phyloP scores from a whole-genome alignment of 805 yeast species.

The Henningerozyma blattae region DNA sequence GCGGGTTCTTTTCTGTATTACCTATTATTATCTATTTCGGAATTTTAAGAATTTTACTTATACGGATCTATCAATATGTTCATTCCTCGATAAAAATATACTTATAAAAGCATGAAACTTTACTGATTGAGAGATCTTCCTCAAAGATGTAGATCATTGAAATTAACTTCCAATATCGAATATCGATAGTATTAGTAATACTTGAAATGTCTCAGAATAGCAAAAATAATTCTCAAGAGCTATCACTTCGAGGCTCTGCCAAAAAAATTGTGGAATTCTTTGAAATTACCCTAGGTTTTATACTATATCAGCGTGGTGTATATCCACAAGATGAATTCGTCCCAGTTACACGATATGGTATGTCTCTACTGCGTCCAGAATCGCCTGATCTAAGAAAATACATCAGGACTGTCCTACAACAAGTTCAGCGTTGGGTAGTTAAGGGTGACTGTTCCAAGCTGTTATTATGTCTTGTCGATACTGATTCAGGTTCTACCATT shows the following conservation, averaged over 20 bases:
- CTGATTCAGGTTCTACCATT: conserved; percentile 51
- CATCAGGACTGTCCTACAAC: conserved; percentile 53
- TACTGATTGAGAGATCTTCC: too few species aligned
- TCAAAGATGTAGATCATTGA: too few species aligned
- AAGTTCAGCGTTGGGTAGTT: conserved; percentile 62
- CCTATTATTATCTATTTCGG: too few species aligned
- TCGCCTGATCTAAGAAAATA: conserved; percentile 70
- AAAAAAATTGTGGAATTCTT: conserved; percentile 74
- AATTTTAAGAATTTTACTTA: too few species aligned
- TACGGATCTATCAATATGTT: too few species aligned
- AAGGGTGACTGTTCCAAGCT: conserved; percentile 56
- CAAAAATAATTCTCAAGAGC: too few species aligned
- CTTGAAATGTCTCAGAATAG: too few species aligned
- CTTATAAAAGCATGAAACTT: too few species aligned
- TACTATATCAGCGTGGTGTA: conserved; percentile 79
- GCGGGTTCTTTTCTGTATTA: too few species aligned
- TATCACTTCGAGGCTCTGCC: conserved; percentile 46
- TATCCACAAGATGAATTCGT: conserved; percentile 82
- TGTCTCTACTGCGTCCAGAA: conserved; percentile 56
- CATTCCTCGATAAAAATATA: too few species aligned
- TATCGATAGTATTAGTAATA: too few species aligned
- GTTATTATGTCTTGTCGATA: conserved; percentile 61
- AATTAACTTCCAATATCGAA: too few species aligned
- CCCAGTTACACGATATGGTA: conserved; percentile 65
- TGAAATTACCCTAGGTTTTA: conserved; percentile 66